A percentile compares a stretch with the other conserved stretches of the same genome.
phyloP scores from a whole-genome alignment of 805 yeast species.

The Ascoidea asiatica region DNA sequence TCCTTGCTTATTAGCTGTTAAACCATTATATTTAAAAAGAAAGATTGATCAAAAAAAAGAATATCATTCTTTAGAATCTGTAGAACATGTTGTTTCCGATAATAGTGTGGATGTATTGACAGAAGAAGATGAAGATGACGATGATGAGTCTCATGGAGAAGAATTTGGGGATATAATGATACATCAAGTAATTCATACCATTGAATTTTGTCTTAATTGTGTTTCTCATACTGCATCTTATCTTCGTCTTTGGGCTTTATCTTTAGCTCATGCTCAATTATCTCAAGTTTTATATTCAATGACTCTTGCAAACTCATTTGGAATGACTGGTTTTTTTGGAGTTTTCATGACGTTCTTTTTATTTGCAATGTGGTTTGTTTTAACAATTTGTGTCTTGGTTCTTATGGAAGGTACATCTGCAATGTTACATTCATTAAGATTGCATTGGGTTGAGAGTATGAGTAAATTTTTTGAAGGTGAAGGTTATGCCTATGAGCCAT shows the following conservation, averaged over 20 bases:
- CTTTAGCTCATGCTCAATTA: constrained; percentile 69
- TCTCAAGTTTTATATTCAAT: constrained; percentile 64
- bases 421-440: constrained; percentile 63
- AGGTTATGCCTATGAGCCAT: constrained; percentile 57
- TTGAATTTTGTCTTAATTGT: constrained; percentile 68
- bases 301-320: constrained; percentile 57
- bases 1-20: constrained; percentile 58
- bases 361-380: constrained; percentile 64
- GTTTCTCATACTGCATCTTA: constrained; percentile 74
- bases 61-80: constrained; percentile 14
- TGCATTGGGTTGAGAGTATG: constrained; percentile 80
- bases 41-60: constrained; percentile 22
- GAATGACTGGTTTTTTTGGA: constrained; percentile 38
- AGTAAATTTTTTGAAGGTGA: constrained; percentile 70
- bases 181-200: constrained; percentile 71
- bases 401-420: constrained; percentile 81
- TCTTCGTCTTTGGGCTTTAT: constrained; percentile 66
- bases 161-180: constrained; percentile 58
- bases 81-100: constrained; percentile 2
- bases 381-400: constrained; percentile 57
- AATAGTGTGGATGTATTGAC: constrained; percentile 2
- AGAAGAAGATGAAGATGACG: constrained; percentile 26
- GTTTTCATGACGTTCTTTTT: constrained; percentile 43
- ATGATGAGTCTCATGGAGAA: constrained; percentile 26
- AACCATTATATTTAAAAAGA: constrained; percentile 36